Conservation (phyloP, 495 filamentous ascomycete species). For the Cenococcum geophilum region DNA sequence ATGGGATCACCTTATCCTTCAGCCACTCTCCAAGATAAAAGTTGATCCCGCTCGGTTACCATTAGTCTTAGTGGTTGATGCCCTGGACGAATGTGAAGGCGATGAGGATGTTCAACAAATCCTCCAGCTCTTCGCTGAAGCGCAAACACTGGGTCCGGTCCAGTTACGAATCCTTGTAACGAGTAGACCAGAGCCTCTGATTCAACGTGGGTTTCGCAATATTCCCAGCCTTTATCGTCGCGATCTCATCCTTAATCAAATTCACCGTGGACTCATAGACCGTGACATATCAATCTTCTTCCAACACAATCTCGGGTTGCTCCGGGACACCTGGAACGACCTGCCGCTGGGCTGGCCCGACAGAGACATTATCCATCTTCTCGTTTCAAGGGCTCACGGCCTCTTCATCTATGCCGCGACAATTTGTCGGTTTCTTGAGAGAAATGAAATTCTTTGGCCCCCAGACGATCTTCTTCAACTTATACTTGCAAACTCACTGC, state of each 20-base stretch:
- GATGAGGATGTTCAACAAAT: slow-evolving; percentile 26
- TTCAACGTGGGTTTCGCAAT: slow-evolving; percentile 20
- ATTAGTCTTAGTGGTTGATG: slow-evolving; percentile 34
- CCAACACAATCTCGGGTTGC: slow-evolving; percentile 8
- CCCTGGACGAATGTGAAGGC: slow-evolving; percentile 35
- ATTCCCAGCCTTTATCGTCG: slow-evolving; percentile 9
- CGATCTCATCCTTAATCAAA: slow-evolving; percentile 34
- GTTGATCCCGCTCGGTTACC: not conserved
- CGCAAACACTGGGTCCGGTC: slow-evolving; percentile 15
- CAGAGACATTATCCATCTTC: slow-evolving; percentile 21
- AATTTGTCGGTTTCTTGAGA: slow-evolving; percentile 16
- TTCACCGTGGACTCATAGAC: slow-evolving; percentile 31
- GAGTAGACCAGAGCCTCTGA: slow-evolving; percentile 36
- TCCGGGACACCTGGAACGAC: not conserved
- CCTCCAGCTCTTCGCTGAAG: slow-evolving; percentile 29
- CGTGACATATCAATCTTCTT: slow-evolving; percentile 38
- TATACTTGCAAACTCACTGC: not conserved
- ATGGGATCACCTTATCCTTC: slow-evolving; percentile 5
- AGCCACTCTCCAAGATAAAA: not conserved
- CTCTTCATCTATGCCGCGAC: slow-evolving; percentile 29
- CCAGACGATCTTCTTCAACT: not conserved
- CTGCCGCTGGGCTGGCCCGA: slow-evolving; percentile 41
- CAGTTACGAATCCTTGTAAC: slow-evolving; percentile 34
- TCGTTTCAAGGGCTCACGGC: slow-evolving; percentile 38
- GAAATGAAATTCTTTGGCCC: not conserved